A percentile compares a stretch with the other conserved stretches of the same genome.
phyloP scores from a whole-genome alignment of 352 stramenopile genomes.

The Halophytophthora polymorphica region DNA sequence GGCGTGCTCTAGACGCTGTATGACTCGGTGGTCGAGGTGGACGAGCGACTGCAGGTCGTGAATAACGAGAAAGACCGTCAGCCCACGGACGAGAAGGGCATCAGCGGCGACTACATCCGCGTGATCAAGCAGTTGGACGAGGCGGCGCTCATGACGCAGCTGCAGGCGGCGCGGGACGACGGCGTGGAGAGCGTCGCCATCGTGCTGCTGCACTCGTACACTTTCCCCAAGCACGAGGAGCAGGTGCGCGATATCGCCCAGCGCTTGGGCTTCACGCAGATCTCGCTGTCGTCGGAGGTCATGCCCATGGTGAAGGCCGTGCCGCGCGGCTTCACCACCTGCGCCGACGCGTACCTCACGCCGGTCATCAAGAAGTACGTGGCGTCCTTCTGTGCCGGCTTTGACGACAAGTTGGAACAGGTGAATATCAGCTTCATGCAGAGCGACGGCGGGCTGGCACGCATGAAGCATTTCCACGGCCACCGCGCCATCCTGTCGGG shows the following conservation, averaged over 20 bases:
- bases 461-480: conserved; percentile 92
- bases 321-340: conserved; percentile 94
- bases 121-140: conserved; percentile 84
- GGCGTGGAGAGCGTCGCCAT: conserved; percentile 95
- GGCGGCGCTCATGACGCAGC: conserved; percentile 64
- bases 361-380: conserved; percentile 98
- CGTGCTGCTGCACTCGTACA: conserved; percentile 95
- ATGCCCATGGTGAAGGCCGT: conserved; percentile 99
- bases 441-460: conserved; percentile 96
- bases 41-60: conserved; percentile 95
- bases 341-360: conserved; percentile 97
- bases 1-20: conserved; percentile 88
- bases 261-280: conserved; percentile 94
- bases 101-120: conserved; percentile 89
- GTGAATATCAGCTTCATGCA: conserved; percentile 99
- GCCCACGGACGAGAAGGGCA: conserved; percentile 63
- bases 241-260: conserved; percentile 85
- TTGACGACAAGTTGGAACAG: conserved; percentile 88
- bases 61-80: conserved; percentile 56
- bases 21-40: conserved; percentile 95
- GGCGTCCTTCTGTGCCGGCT: conserved; percentile 94
- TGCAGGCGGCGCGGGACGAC: conserved; percentile 75
- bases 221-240: conserved; percentile 93
- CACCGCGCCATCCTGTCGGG: conserved; percentile 93
- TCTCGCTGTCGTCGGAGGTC: conserved; percentile 88